phyloP scores from a whole-genome alignment of 345 rosid species.

The Nephelium lappaceum region DNA sequence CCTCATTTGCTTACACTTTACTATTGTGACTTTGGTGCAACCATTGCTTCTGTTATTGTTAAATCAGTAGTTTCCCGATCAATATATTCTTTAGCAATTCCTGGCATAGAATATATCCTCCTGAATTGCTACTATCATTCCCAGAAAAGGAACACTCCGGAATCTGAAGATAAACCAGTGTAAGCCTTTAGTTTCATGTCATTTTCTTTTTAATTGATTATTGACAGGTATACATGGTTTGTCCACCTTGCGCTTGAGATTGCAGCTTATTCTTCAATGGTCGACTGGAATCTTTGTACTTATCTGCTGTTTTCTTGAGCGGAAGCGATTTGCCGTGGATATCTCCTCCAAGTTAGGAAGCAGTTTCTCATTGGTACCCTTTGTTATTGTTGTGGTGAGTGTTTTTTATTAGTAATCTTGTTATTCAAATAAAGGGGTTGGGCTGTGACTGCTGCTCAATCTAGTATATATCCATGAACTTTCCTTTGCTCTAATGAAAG shows the following conservation, averaged over 20 bases:
- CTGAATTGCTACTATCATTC: conserved; percentile 17
- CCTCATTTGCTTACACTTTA: neutral
- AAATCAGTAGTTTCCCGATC: conserved; percentile 1
- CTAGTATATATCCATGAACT: neutral
- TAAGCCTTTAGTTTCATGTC: conserved; percentile 40
- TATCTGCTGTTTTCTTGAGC: conserved; percentile 74
- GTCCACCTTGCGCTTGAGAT: conserved; percentile 60
- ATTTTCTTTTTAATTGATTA: conserved; percentile 42
- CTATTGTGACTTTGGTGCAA: neutral
- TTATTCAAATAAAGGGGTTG: neutral
- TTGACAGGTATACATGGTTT: conserved; percentile 56
- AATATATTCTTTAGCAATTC: conserved; percentile 19
- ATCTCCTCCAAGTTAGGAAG: conserved; percentile 88
- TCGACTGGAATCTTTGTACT: conserved; percentile 83
- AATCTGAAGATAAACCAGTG: conserved; percentile 36
- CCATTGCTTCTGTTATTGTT: neutral
- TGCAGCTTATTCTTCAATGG: conserved; percentile 99
- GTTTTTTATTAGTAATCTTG: conserved; percentile 10
- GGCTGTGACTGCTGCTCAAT: neutral
- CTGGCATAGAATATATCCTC: conserved; percentile 12
- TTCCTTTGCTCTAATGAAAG: neutral
- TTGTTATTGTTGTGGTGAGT: conserved; percentile 91
- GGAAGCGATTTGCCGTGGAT: conserved; percentile 65
- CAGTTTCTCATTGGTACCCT: conserved; percentile 91
- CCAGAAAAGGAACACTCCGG: conserved; percentile 24